Evolutionary conservation across 2,329 filamentous ascomycete species (phyloP).

Genomic region (Trichophyton mentagrophytes): DNA sequence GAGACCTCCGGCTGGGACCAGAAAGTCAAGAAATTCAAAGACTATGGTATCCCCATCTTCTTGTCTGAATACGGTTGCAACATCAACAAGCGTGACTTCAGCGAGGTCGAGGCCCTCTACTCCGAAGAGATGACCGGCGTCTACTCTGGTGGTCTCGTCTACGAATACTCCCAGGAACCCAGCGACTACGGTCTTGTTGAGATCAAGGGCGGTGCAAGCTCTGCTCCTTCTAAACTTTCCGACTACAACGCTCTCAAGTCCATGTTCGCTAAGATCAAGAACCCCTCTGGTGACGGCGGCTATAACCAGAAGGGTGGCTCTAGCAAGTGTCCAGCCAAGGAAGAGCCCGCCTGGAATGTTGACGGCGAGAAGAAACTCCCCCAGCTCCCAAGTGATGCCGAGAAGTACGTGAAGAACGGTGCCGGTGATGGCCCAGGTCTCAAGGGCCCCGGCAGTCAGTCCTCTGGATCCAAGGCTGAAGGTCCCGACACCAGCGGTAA

Average conservation of each 20-base stretch:
- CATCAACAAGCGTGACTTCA: conserved; percentile 67
- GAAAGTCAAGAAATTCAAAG: conserved; percentile 77
- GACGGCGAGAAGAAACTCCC: conserved; percentile 39
- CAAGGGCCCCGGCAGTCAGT: conserved; percentile 42
- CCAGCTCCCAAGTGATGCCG: conserved; percentile 43
- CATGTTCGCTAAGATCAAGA: conserved; percentile 38
- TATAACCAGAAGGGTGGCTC: conserved; percentile 44
- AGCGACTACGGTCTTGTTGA: conserved; percentile 71
- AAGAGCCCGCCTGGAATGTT: conserved; percentile 45
- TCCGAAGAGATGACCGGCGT: conserved; percentile 67
- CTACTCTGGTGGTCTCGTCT: conserved; percentile 92
- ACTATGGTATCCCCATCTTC: conserved; percentile 84
- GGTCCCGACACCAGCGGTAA: conserved; percentile 34
- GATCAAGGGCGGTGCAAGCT: conserved; percentile 37
- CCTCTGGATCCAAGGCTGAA: conserved; percentile 39
- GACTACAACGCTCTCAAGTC: conserved; percentile 51
- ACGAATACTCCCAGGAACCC: conserved; percentile 76
- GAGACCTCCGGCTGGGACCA: conserved; percentile 63
- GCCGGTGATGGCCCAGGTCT: conserved; percentile 47
- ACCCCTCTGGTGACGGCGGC: conserved; percentile 45
- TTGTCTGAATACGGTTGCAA: conserved; percentile 91
- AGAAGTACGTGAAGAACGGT: conserved; percentile 45
- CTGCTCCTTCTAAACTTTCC: conserved; percentile 40
- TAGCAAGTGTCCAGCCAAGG: conserved; percentile 42
- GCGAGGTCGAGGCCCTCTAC: conserved; percentile 71